Evolutionary conservation across 345 rosid genomes (phyloP).

Genomic region (Camelina laxa): DNA sequence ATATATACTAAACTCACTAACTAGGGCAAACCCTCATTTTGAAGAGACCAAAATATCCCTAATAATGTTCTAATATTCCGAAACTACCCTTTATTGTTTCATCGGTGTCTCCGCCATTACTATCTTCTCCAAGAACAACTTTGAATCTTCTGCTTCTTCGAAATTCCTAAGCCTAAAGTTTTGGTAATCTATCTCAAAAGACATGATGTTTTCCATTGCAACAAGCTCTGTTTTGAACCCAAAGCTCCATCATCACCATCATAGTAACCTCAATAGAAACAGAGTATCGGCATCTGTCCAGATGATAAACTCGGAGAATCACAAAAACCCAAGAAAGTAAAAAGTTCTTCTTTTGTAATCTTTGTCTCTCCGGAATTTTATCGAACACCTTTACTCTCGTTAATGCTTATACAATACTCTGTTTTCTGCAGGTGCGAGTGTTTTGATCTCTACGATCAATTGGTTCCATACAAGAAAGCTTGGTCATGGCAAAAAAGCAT

Average conservation of each 20-base stretch:
- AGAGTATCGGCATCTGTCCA: slow-evolving; percentile 18
- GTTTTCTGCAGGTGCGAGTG: slow-evolving; percentile 61
- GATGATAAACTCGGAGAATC: slow-evolving; percentile 17
- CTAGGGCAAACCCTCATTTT: neutral
- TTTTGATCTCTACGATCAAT: slow-evolving; percentile 63
- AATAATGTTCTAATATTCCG: neutral
- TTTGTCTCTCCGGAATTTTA: slow-evolving; percentile 43
- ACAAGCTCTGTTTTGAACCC: neutral
- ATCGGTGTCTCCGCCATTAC: slow-evolving; percentile 28
- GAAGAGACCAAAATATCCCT: slow-evolving; percentile 6
- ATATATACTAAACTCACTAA: slow-evolving; percentile 21
- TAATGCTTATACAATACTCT: neutral
- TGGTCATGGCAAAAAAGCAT: slow-evolving; percentile 78
- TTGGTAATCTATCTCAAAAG: neutral
- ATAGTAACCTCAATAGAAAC: neutral
- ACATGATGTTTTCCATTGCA: slow-evolving; percentile 17
- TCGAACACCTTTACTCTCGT: too few species aligned
- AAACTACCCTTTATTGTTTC: neutral
- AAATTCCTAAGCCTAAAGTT: neutral
- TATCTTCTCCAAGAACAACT: neutral
- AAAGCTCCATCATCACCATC: slow-evolving; percentile 27
- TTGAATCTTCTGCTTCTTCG: neutral
- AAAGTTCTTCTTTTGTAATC: neutral
- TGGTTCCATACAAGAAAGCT: slow-evolving; percentile 64
- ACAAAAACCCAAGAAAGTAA: slow-evolving; percentile 38